Percentiles rank a stretch among this genome's conserved stretches.
phyloP scores from a whole-genome alignment of 1,284 basidiomycete genomes.

The Laetiporus sulphureus region DNA sequence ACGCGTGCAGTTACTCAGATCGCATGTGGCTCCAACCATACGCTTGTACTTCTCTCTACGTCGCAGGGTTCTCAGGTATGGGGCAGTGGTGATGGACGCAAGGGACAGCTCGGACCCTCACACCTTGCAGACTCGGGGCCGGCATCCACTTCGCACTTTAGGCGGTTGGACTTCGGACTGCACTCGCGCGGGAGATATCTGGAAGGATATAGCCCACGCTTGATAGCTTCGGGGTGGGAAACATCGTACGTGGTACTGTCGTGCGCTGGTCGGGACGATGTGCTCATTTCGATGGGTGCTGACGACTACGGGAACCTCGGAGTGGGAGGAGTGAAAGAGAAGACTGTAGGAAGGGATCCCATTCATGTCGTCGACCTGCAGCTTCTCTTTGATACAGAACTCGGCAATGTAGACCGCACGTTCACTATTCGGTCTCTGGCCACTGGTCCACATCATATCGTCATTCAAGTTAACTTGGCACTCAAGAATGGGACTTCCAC shows the following conservation, averaged over 20 bases:
- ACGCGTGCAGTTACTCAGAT: conserved; percentile 34
- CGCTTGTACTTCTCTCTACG: conserved; percentile 41
- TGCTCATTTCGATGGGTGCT: conserved; percentile 74
- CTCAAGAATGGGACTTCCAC: conserved; percentile 18
- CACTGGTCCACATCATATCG: conserved; percentile 68
- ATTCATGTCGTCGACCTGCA: conserved; percentile 35
- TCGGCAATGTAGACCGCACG: not conserved
- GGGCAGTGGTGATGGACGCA: conserved; percentile 59
- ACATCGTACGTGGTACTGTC: conserved; percentile 67
- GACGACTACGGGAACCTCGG: conserved; percentile 83
- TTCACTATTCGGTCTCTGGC: conserved; percentile 37
- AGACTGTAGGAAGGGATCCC: conserved; percentile 8
- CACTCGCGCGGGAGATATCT: conserved; percentile 24
- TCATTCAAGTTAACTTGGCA: conserved; percentile 35
- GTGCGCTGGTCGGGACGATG: conserved; percentile 37
- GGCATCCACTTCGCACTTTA: conserved; percentile 34
- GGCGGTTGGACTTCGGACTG: conserved; percentile 34
- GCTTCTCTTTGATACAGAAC: conserved; percentile 20
- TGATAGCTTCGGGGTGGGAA: conserved; percentile 73
- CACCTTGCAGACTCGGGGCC: conserved; percentile 12
- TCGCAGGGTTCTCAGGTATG: conserved; percentile 39
- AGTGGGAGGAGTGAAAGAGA: conserved; percentile 27
- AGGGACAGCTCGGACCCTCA: conserved; percentile 53
- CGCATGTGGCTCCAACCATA: conserved; percentile 61
- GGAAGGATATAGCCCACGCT: conserved; percentile 33